Evolutionary conservation across 106 monocot species (phyloP).

Genomic region (Platanthera zijinensis): DNA sequence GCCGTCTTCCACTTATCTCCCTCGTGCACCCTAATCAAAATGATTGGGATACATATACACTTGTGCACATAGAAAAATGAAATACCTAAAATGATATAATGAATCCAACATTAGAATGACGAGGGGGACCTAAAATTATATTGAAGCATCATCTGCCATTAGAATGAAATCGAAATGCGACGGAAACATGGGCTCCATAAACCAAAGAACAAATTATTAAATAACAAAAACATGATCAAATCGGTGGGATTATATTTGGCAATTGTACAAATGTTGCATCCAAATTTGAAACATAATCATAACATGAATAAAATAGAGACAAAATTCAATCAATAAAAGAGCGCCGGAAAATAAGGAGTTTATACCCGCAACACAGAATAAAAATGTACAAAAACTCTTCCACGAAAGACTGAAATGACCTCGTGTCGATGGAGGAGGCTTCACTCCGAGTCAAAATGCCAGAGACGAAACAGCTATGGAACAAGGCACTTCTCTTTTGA

Average conservation of each 20-base stretch:
- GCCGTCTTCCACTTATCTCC: too few species aligned
- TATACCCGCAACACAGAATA: neutral
- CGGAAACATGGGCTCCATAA: too few species aligned
- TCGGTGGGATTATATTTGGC: neutral
- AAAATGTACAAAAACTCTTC: neutral
- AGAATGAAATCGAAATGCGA: too few species aligned
- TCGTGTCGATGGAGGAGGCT: neutral
- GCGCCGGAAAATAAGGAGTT: neutral
- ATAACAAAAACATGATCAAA: neutral
- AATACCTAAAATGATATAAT: too few species aligned
- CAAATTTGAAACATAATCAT: neutral
- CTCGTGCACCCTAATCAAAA: too few species aligned
- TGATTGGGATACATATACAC: too few species aligned
- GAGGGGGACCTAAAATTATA: too few species aligned
- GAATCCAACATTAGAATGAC: too few species aligned
- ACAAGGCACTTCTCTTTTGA: neutral
- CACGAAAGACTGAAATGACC: neutral
- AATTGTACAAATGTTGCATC: neutral
- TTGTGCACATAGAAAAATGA: too few species aligned
- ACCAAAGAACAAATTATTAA: too few species aligned
- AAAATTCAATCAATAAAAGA: conserved; percentile 4
- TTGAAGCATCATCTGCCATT: too few species aligned
- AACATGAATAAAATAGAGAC: neutral
- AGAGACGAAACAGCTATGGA: neutral
- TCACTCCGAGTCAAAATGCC: neutral